phyloP scores from a whole-genome alignment of 805 yeast species.

The Lipomyces oligophaga region DNA sequence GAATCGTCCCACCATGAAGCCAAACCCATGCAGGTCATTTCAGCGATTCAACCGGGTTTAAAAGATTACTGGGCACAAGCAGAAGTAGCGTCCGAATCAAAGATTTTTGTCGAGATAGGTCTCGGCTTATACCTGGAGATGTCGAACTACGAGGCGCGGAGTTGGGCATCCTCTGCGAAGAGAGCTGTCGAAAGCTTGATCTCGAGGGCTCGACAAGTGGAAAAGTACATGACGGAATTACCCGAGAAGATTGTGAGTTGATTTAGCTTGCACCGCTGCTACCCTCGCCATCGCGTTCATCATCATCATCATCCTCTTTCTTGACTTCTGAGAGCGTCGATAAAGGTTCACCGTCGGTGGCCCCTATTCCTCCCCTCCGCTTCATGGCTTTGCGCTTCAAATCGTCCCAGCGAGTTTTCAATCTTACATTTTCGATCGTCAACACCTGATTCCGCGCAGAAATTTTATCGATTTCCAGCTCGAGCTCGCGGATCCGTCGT shows the following conservation, averaged over 20 bases:
- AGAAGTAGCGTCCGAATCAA: slow-evolving; percentile 2
- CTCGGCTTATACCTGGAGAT: slow-evolving; percentile 15
- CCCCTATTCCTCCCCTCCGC: slow-evolving; percentile 29
- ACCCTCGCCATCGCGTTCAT: too few species aligned
- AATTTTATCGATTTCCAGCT: slow-evolving; percentile 39
- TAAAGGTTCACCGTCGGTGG: slow-evolving; percentile 6
- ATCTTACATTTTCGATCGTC: slow-evolving; percentile 48
- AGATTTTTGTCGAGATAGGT: slow-evolving; percentile 16
- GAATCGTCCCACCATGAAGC: too few species aligned
- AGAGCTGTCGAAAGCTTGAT: background rate
- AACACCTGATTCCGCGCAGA: slow-evolving; percentile 45
- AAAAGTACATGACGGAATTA: background rate
- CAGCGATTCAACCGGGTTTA: slow-evolving; percentile 15
- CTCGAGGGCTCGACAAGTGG: background rate
- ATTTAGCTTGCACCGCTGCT: too few species aligned
- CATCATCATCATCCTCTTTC: slow-evolving; percentile 1
- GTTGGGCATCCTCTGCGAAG: slow-evolving; percentile 1
- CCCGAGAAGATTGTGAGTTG: background rate
- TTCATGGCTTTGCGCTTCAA: slow-evolving; percentile 62
- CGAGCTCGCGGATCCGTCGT: slow-evolving; percentile 38
- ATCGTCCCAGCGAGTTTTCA: slow-evolving; percentile 63
- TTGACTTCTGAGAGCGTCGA: slow-evolving; percentile 1
- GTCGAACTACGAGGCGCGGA: slow-evolving; percentile 10
- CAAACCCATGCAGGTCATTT: slow-evolving; percentile 4
- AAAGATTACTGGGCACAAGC: slow-evolving; percentile 17